A percentile compares a stretch with the other conserved stretches of the same genome.
Conservation (phyloP, 805 yeast species). For the Starmera amethionina region DNA sequence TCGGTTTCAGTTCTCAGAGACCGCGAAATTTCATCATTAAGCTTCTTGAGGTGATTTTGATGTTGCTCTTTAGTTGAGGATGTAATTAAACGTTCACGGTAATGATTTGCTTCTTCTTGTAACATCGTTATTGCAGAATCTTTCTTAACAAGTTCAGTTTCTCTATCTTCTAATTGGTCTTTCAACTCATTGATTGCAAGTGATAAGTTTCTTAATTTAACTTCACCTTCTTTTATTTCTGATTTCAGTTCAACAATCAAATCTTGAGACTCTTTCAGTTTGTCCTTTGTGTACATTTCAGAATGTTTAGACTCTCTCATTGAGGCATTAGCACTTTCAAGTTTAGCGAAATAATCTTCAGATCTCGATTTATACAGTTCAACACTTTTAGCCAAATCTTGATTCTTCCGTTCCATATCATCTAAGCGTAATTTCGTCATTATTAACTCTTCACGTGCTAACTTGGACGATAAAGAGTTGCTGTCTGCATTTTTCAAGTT, state of each 20-base stretch:
- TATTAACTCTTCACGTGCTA: constrained; percentile 28
- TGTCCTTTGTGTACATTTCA: constrained; percentile 43
- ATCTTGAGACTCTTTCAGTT: constrained; percentile 40
- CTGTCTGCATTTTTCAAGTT: constrained; percentile 7
- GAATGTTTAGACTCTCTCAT: constrained; percentile 53
- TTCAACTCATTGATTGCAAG: constrained; percentile 41
- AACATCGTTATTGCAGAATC: constrained; percentile 39
- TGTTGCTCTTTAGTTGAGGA: constrained; percentile 34
- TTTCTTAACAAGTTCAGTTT: constrained; percentile 41
- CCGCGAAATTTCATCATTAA: constrained; percentile 43
- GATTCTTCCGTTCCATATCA: constrained; percentile 43
- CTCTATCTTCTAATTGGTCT: constrained; percentile 44
- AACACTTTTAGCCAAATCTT: constrained; percentile 43
- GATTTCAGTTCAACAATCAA: constrained; percentile 37
- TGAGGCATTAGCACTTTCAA: constrained; percentile 73
- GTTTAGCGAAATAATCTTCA: constrained; percentile 60
- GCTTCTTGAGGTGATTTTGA: constrained; percentile 39
- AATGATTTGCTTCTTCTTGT: constrained; percentile 46
- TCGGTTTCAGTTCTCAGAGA: constrained; percentile 58
- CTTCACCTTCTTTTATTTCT: constrained; percentile 46
- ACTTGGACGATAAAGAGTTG: constrained; percentile 10
- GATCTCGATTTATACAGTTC: constrained; percentile 62
- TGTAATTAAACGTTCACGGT: constrained; percentile 33
- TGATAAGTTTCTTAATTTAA: constrained; percentile 42
- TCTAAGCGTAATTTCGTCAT: constrained; percentile 48